Conservation (phyloP, 768 basidiomycete genomes). For the Lyophyllum shimeji region DNA sequence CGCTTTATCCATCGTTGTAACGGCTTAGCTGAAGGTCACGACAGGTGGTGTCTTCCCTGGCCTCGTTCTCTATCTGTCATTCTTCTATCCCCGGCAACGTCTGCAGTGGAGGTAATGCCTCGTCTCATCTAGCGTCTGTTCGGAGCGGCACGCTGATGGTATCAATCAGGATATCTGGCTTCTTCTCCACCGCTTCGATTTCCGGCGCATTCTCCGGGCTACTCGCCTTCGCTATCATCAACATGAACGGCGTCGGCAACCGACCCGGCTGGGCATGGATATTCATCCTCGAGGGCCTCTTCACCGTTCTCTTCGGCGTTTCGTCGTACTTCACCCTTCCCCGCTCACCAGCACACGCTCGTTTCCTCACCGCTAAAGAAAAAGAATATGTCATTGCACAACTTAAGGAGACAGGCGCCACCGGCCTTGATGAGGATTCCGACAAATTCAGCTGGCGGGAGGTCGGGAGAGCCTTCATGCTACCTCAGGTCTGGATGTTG, state of each 20-base stretch:
- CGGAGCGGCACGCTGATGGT: constrained; percentile 8
- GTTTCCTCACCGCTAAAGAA: constrained; percentile 52
- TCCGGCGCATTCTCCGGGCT: constrained; percentile 72
- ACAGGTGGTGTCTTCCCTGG: constrained; percentile 59
- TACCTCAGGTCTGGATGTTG: constrained; percentile 56
- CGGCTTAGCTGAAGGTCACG: neutral
- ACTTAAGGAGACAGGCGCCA: constrained; percentile 42
- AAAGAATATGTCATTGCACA: constrained; percentile 43
- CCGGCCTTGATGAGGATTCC: constrained; percentile 27
- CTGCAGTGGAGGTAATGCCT: constrained; percentile 41
- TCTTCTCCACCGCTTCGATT: constrained; percentile 54
- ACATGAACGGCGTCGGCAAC: constrained; percentile 56
- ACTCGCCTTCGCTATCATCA: constrained; percentile 63
- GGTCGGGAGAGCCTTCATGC: constrained; percentile 44
- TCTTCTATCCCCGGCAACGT: constrained; percentile 51
- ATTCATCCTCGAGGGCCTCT: constrained; percentile 64
- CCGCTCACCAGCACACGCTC: constrained; percentile 38
- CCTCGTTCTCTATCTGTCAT: constrained; percentile 55
- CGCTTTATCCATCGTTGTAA: neutral
- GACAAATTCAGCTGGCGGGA: constrained; percentile 61
- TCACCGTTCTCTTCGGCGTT: constrained; percentile 60
- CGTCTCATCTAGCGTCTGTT: neutral
- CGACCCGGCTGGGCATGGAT: constrained; percentile 70
- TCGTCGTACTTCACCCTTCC: constrained; percentile 50
- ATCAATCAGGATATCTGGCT: constrained; percentile 43